These are phyloP conservation scores for Erigeron philadelphicus DNA, from an alignment of 140 eudicot species.

Conservation along the genomic window DNA sequence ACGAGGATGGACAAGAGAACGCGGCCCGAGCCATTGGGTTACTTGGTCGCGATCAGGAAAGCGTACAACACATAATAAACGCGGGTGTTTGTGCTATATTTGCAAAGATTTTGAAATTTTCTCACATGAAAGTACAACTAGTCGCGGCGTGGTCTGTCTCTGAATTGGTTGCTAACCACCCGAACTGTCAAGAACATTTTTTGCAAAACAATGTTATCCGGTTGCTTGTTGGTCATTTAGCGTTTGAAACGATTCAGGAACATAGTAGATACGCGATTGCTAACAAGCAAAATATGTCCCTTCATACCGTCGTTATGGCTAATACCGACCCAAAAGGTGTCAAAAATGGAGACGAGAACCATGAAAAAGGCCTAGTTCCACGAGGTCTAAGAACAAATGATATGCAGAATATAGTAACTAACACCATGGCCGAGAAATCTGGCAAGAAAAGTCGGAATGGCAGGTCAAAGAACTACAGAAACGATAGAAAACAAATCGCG, in stretches of 20 bases:
- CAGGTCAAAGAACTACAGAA: conserved; percentile 8
- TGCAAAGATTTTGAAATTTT: conserved; percentile 37
- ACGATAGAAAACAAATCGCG: conserved; percentile 24
- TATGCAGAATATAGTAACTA: conserved; percentile 31
- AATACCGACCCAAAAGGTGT: conserved; percentile 14
- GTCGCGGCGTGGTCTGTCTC: conserved; percentile 69
- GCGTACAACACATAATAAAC: conserved; percentile 53
- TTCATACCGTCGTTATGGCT: conserved; percentile 42
- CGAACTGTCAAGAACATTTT: conserved; percentile 47
- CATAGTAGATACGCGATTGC: conserved; percentile 44
- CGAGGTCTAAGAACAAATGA: background rate
- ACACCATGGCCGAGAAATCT: conserved; percentile 25
- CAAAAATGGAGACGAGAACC: conserved; percentile 13
- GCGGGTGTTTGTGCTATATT: conserved; percentile 44
- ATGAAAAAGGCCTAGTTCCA: conserved; percentile 18
- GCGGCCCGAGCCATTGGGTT: conserved; percentile 57
- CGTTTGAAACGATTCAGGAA: conserved; percentile 45
- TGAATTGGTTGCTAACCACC: conserved; percentile 45
- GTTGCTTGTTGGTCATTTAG: conserved; percentile 43
- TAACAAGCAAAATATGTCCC: conserved; percentile 38
- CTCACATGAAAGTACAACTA: conserved; percentile 52
- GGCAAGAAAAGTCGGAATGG: conserved; percentile 1
- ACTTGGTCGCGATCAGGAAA: conserved; percentile 50
- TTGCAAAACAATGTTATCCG: conserved; percentile 43
- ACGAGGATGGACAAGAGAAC: conserved; percentile 51